phyloP scores from a whole-genome alignment of 306 rosid genomes.

The Cucurbita argyrosperma region DNA sequence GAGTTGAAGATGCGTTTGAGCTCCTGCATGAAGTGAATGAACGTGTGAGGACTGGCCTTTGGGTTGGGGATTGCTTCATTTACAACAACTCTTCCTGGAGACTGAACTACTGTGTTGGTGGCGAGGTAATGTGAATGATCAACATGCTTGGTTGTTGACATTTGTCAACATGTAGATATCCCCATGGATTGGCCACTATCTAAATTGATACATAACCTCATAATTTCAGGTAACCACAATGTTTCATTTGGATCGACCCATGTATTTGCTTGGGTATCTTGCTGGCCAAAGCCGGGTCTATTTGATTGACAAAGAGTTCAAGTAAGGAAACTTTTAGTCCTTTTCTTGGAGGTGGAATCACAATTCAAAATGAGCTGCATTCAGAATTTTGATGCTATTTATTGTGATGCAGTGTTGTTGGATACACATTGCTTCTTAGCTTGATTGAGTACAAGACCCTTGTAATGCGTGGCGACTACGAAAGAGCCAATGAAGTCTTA shows the following conservation, averaged over 20 bases:
- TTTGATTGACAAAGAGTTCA: conserved; percentile 96
- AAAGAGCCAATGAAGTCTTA: conserved; percentile 82
- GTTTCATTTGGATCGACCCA: conserved; percentile 99
- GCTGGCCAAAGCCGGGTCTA: conserved; percentile 90
- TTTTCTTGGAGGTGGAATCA: conserved; percentile 3
- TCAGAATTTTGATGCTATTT: neutral
- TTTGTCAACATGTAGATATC: conserved; percentile 1
- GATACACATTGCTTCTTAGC: conserved; percentile 88
- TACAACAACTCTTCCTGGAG: conserved; percentile 96
- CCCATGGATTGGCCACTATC: conserved; percentile 7
- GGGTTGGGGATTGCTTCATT: conserved; percentile 99
- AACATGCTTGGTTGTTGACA: neutral
- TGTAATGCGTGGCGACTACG: conserved; percentile 95
- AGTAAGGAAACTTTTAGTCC: conserved; percentile 40
- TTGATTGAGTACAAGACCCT: conserved; percentile 98
- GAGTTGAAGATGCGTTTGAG: conserved; percentile 96
- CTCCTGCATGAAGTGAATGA: conserved; percentile 92
- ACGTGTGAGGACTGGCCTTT: conserved; percentile 89
- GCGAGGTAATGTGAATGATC: conserved; percentile 52
- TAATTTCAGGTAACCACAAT: conserved; percentile 83
- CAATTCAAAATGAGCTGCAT: conserved; percentile 6
- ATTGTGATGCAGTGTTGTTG: conserved; percentile 54
- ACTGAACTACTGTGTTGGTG: conserved; percentile 97
- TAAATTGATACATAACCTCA: conserved; percentile 16
- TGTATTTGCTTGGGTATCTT: conserved; percentile 98